These are phyloP conservation scores for Eucalyptus sideroxylon DNA, from an alignment of 345 rosid genomes.

Conservation along the genomic window DNA sequence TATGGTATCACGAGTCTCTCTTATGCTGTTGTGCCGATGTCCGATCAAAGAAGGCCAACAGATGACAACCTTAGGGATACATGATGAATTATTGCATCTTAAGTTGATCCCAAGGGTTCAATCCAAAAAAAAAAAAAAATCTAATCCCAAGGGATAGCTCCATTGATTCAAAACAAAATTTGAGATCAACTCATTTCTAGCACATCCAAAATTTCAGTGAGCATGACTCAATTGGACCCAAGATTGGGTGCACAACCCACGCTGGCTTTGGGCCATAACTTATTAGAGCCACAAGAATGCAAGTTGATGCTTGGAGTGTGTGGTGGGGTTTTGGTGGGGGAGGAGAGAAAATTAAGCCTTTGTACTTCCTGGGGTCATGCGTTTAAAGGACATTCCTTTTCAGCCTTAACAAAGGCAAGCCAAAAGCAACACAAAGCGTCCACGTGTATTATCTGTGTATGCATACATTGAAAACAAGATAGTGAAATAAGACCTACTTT, in stretches of 20 bases:
- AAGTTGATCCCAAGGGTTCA: not conserved
- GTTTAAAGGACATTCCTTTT: not conserved
- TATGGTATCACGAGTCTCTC: not conserved
- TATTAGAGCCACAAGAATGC: not conserved
- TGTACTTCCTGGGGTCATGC: not conserved
- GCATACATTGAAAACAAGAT: not conserved
- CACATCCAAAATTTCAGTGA: not conserved
- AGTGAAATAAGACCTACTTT: not conserved
- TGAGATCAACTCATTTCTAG: not conserved
- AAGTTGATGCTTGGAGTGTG: not conserved
- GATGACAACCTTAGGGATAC: not conserved
- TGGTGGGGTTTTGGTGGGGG: not conserved
- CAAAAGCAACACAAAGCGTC: not conserved
- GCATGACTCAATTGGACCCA: not conserved
- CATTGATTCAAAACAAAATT: not conserved
- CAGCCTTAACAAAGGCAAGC: not conserved
- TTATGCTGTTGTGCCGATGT: not conserved
- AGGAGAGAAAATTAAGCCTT: not conserved
- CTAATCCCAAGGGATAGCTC: fast-evolving
- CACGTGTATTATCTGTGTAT: not conserved
- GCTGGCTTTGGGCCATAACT: not conserved
- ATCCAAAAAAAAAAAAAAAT: too few relatives aligned
- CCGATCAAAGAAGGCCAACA: not conserved
- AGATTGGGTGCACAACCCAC: not conserved
- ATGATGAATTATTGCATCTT: not conserved